phyloP scores from a whole-genome alignment of 331 rosid species.

The Malus hybrid region DNA sequence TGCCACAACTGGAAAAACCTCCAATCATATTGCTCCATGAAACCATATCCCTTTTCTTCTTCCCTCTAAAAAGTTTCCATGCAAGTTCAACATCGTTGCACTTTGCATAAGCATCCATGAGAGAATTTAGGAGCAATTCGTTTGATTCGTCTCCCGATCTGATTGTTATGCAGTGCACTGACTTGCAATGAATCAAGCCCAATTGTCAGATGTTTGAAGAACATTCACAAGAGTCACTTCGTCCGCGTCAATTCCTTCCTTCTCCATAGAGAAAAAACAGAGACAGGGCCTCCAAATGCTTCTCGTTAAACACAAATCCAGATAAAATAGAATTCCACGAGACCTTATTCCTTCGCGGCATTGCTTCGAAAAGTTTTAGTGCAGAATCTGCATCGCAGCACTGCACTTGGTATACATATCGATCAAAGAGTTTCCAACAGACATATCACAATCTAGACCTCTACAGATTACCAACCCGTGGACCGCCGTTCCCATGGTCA shows the following conservation, averaged over 20 bases:
- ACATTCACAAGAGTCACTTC: constrained; percentile 36
- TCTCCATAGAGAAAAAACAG: constrained; percentile 23
- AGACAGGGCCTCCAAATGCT: constrained; percentile 21
- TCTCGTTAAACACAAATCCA: constrained; percentile 29
- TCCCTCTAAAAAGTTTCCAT: constrained; percentile 24
- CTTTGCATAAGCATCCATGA: constrained; percentile 43
- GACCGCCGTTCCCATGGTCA: constrained; percentile 16
- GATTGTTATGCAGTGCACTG: constrained; percentile 24
- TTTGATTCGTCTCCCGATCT: constrained; percentile 25
- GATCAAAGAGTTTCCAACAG: constrained; percentile 37
- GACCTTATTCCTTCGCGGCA: constrained; percentile 27
- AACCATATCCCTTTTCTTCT: constrained; percentile 28
- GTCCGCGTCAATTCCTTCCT: constrained; percentile 25
- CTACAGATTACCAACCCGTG: constrained; percentile 34
- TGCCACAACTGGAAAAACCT: constrained; percentile 28
- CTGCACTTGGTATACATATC: constrained; percentile 34
- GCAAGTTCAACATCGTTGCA: constrained; percentile 27
- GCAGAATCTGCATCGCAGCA: constrained; percentile 26
- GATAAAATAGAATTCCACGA: constrained; percentile 38
- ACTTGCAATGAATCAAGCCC: constrained; percentile 17
- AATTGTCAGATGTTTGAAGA: constrained; percentile 33
- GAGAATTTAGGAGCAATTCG: constrained; percentile 23
- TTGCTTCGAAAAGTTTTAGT: constrained; percentile 16
- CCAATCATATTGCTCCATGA: constrained; percentile 49
- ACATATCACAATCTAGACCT: constrained; percentile 30